Evolutionary conservation across 495 filamentous ascomycete genomes (phyloP).

Genomic region (Platismatia glauca): DNA sequence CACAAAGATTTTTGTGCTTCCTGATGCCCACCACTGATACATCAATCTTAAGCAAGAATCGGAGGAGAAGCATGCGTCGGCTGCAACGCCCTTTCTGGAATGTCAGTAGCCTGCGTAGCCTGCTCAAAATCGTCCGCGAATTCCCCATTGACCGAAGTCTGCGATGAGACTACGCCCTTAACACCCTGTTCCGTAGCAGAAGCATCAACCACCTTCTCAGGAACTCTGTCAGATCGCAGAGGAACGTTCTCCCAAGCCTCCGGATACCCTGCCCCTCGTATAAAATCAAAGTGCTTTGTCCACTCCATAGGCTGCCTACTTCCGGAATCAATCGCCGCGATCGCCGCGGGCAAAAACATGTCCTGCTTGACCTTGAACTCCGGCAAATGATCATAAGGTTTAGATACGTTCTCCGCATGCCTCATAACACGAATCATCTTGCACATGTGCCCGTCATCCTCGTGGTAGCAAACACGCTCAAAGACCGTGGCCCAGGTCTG

Average conservation of each 20-base stretch:
- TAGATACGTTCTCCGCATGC: conserved; percentile 14
- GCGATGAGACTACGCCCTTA: too few species aligned
- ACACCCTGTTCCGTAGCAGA: background rate
- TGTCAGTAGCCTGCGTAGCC: background rate
- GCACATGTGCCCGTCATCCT: conserved; percentile 22
- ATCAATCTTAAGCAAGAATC: background rate
- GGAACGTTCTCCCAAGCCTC: conserved; percentile 19
- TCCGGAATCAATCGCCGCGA: conserved; percentile 19
- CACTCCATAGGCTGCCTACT: conserved; percentile 18
- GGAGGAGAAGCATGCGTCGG: background rate
- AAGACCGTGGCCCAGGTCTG: conserved; percentile 16
- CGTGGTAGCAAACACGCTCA: conserved; percentile 15
- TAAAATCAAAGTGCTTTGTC: conserved; percentile 16
- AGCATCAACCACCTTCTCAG: background rate
- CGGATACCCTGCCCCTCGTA: conserved; percentile 12
- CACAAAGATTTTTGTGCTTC: too few species aligned
- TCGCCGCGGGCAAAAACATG: conserved; percentile 20
- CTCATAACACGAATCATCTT: conserved; percentile 18
- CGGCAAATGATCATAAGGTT: conserved; percentile 19
- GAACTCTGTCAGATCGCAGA: background rate
- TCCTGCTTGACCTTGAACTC: conserved; percentile 22
- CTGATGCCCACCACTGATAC: background rate
- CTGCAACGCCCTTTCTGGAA: background rate
- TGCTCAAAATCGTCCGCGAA: background rate
- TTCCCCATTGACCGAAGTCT: background rate